phyloP scores from a whole-genome alignment of 2,329 filamentous ascomycete species.

The Graphium sp. region DNA sequence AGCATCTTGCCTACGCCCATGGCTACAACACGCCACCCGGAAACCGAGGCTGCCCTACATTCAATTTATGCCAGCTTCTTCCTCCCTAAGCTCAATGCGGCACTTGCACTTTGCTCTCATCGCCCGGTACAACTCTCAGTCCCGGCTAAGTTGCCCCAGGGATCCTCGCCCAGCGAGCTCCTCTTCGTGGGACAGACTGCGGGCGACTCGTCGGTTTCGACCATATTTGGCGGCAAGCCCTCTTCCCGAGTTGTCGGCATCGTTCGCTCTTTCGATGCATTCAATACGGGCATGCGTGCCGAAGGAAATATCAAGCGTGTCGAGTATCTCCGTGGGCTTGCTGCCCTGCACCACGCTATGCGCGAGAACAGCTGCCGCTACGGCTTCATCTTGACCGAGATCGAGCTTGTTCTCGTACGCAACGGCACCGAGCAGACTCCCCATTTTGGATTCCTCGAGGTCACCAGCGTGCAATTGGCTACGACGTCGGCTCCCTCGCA shows the following conservation, averaged over 20 bases:
- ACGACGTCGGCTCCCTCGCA: slow-evolving; percentile 12
- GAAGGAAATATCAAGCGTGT: slow-evolving; percentile 74
- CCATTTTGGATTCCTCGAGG: slow-evolving; percentile 78
- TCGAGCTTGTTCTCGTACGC: slow-evolving; percentile 81
- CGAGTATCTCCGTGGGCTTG: slow-evolving; percentile 73
- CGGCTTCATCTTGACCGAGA: slow-evolving; percentile 92
- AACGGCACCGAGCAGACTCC: slow-evolving; percentile 57
- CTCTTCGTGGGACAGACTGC: slow-evolving; percentile 49
- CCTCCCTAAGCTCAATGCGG: slow-evolving; percentile 73
- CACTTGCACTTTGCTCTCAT: slow-evolving; percentile 59
- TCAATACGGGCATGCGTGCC: slow-evolving; percentile 87
- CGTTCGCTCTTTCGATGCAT: slow-evolving; percentile 83
- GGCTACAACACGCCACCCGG: slow-evolving; percentile 48
- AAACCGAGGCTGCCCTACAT: slow-evolving; percentile 63
- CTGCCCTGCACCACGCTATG: slow-evolving; percentile 81
- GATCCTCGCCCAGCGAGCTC: slow-evolving; percentile 26
- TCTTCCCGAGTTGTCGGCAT: slow-evolving; percentile 55
- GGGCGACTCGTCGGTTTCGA: slow-evolving; percentile 37
- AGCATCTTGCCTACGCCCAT: slow-evolving; percentile 42
- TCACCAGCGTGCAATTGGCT: slow-evolving; percentile 44
- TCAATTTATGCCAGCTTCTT: slow-evolving; percentile 64
- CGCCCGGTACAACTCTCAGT: slow-evolving; percentile 38
- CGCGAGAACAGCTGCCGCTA: slow-evolving; percentile 86
- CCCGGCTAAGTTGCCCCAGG: slow-evolving; percentile 15
- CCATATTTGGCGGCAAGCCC: slow-evolving; percentile 29